Evolutionary conservation across 2,329 filamentous ascomycete genomes (phyloP).

Genomic region (Laburnicola sp.): DNA sequence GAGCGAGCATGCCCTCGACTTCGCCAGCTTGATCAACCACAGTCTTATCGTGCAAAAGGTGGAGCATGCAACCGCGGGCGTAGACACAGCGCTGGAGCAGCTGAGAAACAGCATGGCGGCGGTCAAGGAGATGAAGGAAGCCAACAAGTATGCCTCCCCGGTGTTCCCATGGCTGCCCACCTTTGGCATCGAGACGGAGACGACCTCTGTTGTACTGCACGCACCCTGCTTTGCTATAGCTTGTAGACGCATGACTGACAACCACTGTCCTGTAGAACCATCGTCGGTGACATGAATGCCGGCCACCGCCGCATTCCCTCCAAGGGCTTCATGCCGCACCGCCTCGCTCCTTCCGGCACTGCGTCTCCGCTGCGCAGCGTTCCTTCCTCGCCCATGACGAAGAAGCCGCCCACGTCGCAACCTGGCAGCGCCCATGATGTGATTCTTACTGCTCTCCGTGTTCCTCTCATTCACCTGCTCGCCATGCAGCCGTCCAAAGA

Average conservation of each 20-base stretch:
- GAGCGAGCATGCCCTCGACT: conserved; percentile 55
- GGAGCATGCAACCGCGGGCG: conserved; percentile 58
- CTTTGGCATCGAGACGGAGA: conserved; percentile 21
- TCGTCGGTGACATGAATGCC: conserved; percentile 40
- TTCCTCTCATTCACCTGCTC: conserved; percentile 56
- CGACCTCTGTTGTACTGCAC: conserved; percentile 14
- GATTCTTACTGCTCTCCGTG: conserved; percentile 49
- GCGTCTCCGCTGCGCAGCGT: conserved; percentile 48
- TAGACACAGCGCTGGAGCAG: conserved; percentile 62
- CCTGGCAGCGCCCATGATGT: conserved; percentile 39
- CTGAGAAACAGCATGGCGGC: conserved; percentile 63
- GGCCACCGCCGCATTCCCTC: conserved; percentile 43
- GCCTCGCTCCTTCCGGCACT: conserved; percentile 41
- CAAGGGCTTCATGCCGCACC: conserved; percentile 39
- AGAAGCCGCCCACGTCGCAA: conserved; percentile 48
- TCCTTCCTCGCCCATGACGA: conserved; percentile 42
- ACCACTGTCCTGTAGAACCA: conserved; percentile 37
- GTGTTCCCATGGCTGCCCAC: conserved; percentile 29
- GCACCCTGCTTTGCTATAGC: conserved; percentile 1
- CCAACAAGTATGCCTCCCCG: conserved; percentile 55
- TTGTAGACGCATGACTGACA: conserved; percentile 35
- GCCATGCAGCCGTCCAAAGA: conserved; percentile 47
- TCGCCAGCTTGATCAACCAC: conserved; percentile 61
- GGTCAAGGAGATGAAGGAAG: conserved; percentile 63
- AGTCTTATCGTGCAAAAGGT: conserved; percentile 58